Percentiles rank a stretch among this genome's conserved stretches.
Evolutionary conservation across 176 grass and related monocot species (phyloP).

Genomic region (Aegilops umbellulata): DNA sequence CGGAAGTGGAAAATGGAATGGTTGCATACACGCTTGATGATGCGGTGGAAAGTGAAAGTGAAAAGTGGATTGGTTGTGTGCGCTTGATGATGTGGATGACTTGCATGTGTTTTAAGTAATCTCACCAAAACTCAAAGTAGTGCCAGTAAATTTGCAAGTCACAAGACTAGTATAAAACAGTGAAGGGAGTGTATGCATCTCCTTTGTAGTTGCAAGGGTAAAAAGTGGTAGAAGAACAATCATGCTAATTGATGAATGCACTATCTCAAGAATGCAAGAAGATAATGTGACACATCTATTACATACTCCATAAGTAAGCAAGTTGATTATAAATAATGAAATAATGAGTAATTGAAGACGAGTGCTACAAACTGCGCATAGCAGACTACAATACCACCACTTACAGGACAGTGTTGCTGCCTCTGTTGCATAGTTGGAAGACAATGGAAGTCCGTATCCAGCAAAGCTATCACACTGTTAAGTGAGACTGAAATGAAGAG

Average conservation of each 20-base stretch:
- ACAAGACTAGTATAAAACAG: neutral
- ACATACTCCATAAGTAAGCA: conserved; percentile 3
- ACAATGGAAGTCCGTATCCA: conserved; percentile 95
- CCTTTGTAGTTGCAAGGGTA: neutral
- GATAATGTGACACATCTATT: neutral
- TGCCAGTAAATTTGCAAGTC: conserved; percentile 1
- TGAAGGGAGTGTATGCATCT: neutral
- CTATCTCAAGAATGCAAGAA: neutral
- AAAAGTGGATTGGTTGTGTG: too few relatives aligned
- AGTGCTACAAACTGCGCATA: conserved; percentile 2
- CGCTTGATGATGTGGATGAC: too few relatives aligned
- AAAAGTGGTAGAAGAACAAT: neutral
- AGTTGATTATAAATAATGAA: neutral
- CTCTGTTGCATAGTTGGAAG: conserved; percentile 92
- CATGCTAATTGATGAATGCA: conserved; percentile 18
- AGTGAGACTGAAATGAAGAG: conserved; percentile 72
- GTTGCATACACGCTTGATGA: too few relatives aligned
- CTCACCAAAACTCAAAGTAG: conserved; percentile 1
- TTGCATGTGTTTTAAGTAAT: neutral
- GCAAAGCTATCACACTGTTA: conserved; percentile 90
- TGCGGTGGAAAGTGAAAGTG: too few relatives aligned
- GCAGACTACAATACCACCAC: conserved; percentile 25
- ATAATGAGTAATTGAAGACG: conserved; percentile 2
- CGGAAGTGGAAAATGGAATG: too few relatives aligned
- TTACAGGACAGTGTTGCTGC: conserved; percentile 94